Evolutionary conservation across 352 stramenopile species (phyloP), one percentile per base, ranked within the genome.

Genomic region (Phytophthora niederhauseri): DNA sequence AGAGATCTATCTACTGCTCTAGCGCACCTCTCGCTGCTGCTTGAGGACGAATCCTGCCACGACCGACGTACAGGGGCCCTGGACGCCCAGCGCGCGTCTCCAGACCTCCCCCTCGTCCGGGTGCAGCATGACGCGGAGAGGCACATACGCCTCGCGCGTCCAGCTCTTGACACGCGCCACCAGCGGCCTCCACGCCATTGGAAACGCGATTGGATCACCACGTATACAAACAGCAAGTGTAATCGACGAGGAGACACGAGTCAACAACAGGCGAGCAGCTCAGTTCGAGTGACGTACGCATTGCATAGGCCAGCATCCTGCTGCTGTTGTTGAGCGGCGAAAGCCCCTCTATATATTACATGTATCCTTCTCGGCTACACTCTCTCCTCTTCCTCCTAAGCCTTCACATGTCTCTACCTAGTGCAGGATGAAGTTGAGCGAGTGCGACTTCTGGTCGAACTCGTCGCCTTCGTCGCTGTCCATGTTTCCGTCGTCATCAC

Each of bases 351-450:
- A 48, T 76, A 76, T 70, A 64, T 72, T 76, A 76, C 70, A 72
- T 50, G 65, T 68, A 68, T 55, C 24, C 20, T n/a, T 45, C 17
- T 43, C 28, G 6, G 30, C 52, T 58, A 34, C 50, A 38, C 34
- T 68, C 45, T 45, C 14, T 31, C 48, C 36, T 45, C 24, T 26
- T 61, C n/a, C 22, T 26, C 20, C 17, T 59, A 45, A 43, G 41
- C 6, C 11, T 59, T 64, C 14, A 48, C 14, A 3, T 48, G 41
- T 8, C 36, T 57, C 41, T 8, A 57, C 46, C 55, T 75, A 94
- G 75, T 92, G 84, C 66, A 94, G 69, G 38, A 94, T 94, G 53
- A 91, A 94, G 77, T 94, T 92, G 66, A 94, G 81, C 64, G 86
- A 92, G 70, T 94, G 86, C 49, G 81, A 89, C 74, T 94, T 94